Evolutionary conservation across 192 early-diverging fungal genomes (phyloP), one percentile per base, ranked within the genome.

Genomic region (Podila horticola): DNA sequence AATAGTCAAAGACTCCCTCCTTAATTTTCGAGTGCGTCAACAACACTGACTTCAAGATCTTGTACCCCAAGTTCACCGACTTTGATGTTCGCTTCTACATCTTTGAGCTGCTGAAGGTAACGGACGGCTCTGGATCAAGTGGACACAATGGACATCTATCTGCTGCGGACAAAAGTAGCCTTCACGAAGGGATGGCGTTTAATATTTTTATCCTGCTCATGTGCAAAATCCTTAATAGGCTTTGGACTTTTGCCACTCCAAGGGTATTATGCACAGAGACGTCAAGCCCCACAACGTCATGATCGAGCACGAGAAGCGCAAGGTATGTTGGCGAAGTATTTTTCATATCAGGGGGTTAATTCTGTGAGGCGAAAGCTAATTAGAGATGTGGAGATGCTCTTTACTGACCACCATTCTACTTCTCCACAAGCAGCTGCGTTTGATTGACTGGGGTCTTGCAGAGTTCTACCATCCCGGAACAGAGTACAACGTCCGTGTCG

Each of bases 221-320:
- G 74, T 72, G 9, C 55, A 51, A 49, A 51, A 11, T 34, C 9
- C 30, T 62, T 13, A 66, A 66, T 75, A 93, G 93, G 98, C 98
- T 20, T 90, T 99, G 74, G 97, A 99, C 69, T 99, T 94, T 74
- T 97, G 95, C 83, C 98, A 99, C 69, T 98, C 97, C 36, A 90
- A 95, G 59, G 98, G 98, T 52, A 99, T 99, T 82, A 99, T 99
- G 95, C 98, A 99, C 83, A 92, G 98, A 58, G 98, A 99, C 84
- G 97, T 99, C 73, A 99, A 99, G 84, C 98, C 98, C 26, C 97
- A 97, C 86, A 98, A 98, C 69, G 96, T 99, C 28, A 99, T 99
- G 98, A 99, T 99, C 79, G 98, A 99, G 82, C 97, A 99, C 73
- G 94, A 94, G 82, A 94, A 95, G 82, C 92, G 95, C 69, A 93